Conservation (phyloP, 2,329 filamentous ascomycete genomes). For the Calonectria fujianensis region DNA sequence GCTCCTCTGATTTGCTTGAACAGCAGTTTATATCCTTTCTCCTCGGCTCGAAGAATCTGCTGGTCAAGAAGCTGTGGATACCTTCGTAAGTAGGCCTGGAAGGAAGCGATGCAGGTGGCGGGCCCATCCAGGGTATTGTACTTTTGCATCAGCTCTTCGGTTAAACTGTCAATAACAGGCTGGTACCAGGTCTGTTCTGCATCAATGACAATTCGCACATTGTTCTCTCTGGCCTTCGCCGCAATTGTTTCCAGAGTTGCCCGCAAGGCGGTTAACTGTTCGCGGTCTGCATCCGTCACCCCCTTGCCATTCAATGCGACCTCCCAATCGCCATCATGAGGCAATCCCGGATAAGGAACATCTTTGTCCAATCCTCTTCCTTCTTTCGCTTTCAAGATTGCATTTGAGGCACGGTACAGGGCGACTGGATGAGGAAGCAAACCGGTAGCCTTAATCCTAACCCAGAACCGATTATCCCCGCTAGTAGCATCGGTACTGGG, state of each 20-base stretch:
- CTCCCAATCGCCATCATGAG: slow-evolving; percentile 49
- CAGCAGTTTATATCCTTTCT: slow-evolving; percentile 48
- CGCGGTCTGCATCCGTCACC: slow-evolving; percentile 42
- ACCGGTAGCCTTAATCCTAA: slow-evolving; percentile 47
- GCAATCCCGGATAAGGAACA: slow-evolving; percentile 46
- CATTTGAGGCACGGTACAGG: slow-evolving; percentile 40
- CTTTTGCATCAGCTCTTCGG: slow-evolving; percentile 51
- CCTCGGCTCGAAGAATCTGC: slow-evolving; percentile 46
- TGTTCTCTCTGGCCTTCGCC: slow-evolving; percentile 43
- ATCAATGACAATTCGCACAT: slow-evolving; percentile 50
- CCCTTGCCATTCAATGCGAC: slow-evolving; percentile 43
- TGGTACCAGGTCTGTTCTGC: slow-evolving; percentile 50
- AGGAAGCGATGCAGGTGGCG: slow-evolving; percentile 49
- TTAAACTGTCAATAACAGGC: slow-evolving; percentile 47
- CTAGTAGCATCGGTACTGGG: slow-evolving; percentile 29
- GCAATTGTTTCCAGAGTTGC: slow-evolving; percentile 44
- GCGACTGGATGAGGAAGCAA: slow-evolving; percentile 46
- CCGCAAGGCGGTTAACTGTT: slow-evolving; percentile 39
- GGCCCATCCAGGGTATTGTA: slow-evolving; percentile 47
- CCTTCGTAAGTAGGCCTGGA: slow-evolving; percentile 48
- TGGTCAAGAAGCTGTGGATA: slow-evolving; percentile 49
- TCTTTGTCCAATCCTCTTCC: slow-evolving; percentile 43
- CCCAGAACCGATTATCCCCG: slow-evolving; percentile 47
- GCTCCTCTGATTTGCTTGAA: slow-evolving; percentile 44
- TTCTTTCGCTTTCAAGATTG: slow-evolving; percentile 44